Percentiles rank a stretch among this genome's conserved stretches.
Conservation (phyloP, 2,329 filamentous ascomycete species). For the Taxawa tesnikishii region DNA sequence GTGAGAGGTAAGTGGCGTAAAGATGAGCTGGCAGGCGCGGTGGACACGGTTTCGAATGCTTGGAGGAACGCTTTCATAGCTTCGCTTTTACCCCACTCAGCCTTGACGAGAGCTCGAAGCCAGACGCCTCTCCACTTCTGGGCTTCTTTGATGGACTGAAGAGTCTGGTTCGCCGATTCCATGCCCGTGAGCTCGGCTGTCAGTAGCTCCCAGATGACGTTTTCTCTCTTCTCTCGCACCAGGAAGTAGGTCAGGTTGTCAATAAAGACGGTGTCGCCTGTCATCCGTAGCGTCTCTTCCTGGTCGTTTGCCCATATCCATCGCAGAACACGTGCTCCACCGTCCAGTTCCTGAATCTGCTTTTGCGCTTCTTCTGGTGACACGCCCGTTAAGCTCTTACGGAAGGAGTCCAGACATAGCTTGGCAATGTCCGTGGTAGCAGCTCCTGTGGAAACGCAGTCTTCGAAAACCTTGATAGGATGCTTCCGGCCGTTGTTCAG, state of each 20-base stretch:
- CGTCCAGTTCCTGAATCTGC: conserved; percentile 8
- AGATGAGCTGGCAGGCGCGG: not conserved
- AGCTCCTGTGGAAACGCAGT: conserved; percentile 24
- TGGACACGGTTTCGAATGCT: not conserved
- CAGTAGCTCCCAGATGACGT: conserved; percentile 18
- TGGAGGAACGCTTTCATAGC: not conserved
- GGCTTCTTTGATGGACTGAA: not conserved
- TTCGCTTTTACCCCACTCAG: not conserved
- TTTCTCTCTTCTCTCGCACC: conserved; percentile 15
- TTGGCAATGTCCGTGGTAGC: conserved; percentile 25
- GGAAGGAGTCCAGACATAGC: conserved; percentile 24
- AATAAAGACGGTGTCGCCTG: conserved; percentile 11
- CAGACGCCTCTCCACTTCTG: not conserved
- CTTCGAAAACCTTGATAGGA: conserved; percentile 27
- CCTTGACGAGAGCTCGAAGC: conserved; percentile 2
- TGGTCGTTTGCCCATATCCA: conserved; percentile 17
- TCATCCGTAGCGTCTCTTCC: conserved; percentile 10
- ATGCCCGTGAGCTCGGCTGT: not conserved
- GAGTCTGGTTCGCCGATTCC: not conserved
- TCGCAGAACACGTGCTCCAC: conserved; percentile 15
- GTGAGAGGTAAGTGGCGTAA: not conserved
- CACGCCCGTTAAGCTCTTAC: conserved; percentile 10
- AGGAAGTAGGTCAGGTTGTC: conserved; percentile 13
- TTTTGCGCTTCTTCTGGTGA: conserved; percentile 6
- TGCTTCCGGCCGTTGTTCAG: conserved; percentile 17